Percentiles rank a stretch among this genome's conserved stretches.
These are phyloP conservation scores for Anthracocystis setariae DNA, from an alignment of 1,284 basidiomycete genomes.

Conservation along the genomic window DNA sequence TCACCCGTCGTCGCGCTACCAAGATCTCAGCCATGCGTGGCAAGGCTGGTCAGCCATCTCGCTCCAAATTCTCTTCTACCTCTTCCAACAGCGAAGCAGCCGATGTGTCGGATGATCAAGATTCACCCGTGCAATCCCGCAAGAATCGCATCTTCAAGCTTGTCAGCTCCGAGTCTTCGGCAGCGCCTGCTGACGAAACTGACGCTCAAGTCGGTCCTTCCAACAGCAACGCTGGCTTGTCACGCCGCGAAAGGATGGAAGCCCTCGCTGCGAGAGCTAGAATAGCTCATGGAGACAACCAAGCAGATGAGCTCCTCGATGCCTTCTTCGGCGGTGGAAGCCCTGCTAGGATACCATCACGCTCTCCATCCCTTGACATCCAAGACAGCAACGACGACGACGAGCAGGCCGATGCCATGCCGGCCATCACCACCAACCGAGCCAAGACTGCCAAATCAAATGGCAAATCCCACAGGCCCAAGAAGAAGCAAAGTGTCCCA, in stretches of 20 bases:
- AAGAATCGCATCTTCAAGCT: slow-evolving; percentile 35
- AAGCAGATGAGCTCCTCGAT: slow-evolving; percentile 25
- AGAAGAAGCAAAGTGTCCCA: slow-evolving; percentile 12
- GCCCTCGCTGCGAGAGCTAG: slow-evolving; percentile 34
- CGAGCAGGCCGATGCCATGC: slow-evolving; percentile 44
- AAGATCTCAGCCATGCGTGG: slow-evolving; percentile 44
- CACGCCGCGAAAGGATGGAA: slow-evolving; percentile 29
- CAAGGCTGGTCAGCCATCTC: slow-evolving; percentile 13
- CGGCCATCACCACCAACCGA: slow-evolving; percentile 19
- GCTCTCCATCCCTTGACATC: slow-evolving; percentile 40
- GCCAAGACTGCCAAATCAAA: neutral
- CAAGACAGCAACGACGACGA: slow-evolving; percentile 39
- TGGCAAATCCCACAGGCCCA: slow-evolving; percentile 4
- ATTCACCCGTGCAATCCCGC: slow-evolving; percentile 4
- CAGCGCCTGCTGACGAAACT: slow-evolving; percentile 2
- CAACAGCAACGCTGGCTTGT: neutral
- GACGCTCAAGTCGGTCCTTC: slow-evolving; percentile 6
- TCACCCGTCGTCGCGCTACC: slow-evolving; percentile 23
- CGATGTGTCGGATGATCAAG: slow-evolving; percentile 15
- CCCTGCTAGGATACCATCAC: slow-evolving; percentile 12
- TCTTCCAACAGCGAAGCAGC: slow-evolving; percentile 13
- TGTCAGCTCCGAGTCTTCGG: slow-evolving; percentile 18
- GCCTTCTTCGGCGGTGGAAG: slow-evolving; percentile 25
- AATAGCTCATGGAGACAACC: slow-evolving; percentile 15
- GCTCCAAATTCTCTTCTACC: slow-evolving; percentile 25